phyloP scores from a whole-genome alignment of 768 basidiomycete species.

The Collybiopsis luxurians region DNA sequence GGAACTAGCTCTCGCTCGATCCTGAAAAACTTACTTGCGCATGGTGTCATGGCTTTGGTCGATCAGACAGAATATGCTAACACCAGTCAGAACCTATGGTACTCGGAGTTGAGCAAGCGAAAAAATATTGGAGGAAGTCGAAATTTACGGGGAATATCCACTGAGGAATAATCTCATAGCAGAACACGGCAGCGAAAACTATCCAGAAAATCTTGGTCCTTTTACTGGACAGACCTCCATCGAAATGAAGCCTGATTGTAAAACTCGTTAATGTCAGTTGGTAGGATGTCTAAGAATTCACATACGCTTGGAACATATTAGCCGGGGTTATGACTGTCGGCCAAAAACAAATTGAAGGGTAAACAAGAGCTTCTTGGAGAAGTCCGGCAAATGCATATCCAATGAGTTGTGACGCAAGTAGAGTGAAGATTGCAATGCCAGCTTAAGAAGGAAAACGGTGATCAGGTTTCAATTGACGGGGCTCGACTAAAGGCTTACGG shows the following conservation, averaged over 20 bases:
- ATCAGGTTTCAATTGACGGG: too few species aligned
- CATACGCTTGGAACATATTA: constrained; percentile 15
- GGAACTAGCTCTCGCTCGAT: not conserved
- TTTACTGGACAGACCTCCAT: constrained; percentile 30
- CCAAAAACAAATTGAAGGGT: constrained; percentile 18
- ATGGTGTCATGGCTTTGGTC: constrained; percentile 20
- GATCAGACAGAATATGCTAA: constrained; percentile 31
- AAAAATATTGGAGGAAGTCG: too few species aligned
- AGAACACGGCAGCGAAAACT: constrained; percentile 29
- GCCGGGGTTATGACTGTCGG: constrained; percentile 20
- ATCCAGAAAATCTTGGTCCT: constrained; percentile 35
- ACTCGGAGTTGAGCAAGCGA: too few species aligned
- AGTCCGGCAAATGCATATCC: constrained; percentile 29
- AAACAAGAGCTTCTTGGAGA: constrained; percentile 20
- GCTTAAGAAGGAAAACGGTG: too few species aligned
- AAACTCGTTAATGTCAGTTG: not conserved
- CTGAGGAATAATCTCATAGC: constrained; percentile 37
- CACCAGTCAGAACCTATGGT: constrained; percentile 15
- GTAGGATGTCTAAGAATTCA: not conserved
- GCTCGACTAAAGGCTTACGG: not conserved
- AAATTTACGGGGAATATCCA: constrained; percentile 27
- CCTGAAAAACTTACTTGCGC: constrained; percentile 19
- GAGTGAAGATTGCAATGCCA: constrained; percentile 25
- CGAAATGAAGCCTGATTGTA: constrained; percentile 29
- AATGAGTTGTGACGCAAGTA: constrained; percentile 24